These are phyloP conservation scores for Cutaneotrichosporon sp. DNA, from an alignment of 1,284 basidiomycete species.

Conservation along the genomic window DNA sequence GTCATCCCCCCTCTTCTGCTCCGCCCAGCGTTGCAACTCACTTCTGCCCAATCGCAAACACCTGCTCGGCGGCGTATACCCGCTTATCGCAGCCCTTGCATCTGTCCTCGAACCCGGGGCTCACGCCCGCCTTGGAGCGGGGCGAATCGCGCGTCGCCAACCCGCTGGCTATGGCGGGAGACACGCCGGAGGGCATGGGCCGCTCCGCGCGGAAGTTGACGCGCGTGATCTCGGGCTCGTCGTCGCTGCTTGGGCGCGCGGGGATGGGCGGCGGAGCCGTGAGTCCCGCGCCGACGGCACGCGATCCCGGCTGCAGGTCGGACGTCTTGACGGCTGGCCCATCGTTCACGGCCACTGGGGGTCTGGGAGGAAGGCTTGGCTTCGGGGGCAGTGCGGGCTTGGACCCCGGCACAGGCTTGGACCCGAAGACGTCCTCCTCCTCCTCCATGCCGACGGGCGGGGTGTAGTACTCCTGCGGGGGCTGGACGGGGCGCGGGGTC, in stretches of 20 bases:
- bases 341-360: neutral
- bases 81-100: slow-evolving; percentile 50
- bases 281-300: slow-evolving; percentile 7
- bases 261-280: neutral
- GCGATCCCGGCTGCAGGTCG: slow-evolving; percentile 1
- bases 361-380: neutral
- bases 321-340: neutral
- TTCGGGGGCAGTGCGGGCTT: neutral
- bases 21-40: no score
- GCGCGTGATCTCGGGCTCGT: slow-evolving; percentile 22
- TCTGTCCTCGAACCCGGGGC: slow-evolving; percentile 35
- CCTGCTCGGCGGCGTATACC: slow-evolving; percentile 53
- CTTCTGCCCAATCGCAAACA: slow-evolving; percentile 29
- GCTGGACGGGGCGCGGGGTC: slow-evolving; percentile 20
- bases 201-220: slow-evolving; percentile 40
- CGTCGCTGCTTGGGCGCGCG: neutral
- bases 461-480: slow-evolving; percentile 24
- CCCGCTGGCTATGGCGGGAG: neutral
- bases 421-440: neutral
- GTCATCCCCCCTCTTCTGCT: neutral
- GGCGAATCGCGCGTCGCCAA: slow-evolving; percentile 13
- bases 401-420: neutral
- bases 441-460: slow-evolving; percentile 18
- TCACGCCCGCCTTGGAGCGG: slow-evolving; percentile 41
- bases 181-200: slow-evolving; percentile 22